These are phyloP conservation scores for Diospyros lotus DNA, from an alignment of 148 eudicot genomes.

Conservation along the genomic window DNA sequence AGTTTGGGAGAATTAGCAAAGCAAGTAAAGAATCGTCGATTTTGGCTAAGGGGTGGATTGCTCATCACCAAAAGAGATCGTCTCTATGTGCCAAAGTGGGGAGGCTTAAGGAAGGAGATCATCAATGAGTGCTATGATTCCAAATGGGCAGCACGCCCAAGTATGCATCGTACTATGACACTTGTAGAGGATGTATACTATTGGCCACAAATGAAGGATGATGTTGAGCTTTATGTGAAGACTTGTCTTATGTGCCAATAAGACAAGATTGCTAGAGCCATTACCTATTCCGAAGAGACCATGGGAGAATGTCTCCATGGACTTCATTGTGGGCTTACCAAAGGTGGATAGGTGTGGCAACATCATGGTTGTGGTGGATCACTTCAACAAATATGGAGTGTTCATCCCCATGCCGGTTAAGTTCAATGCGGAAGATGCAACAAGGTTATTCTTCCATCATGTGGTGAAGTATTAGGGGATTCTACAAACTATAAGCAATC, in stretches of 20 bases:
- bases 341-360: not conserved
- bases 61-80: not conserved
- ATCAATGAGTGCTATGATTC: not conserved
- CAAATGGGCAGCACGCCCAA: no score
- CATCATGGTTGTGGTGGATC: not conserved
- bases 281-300: not conserved
- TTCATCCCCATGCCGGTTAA: not conserved
- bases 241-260: conserved; percentile 7
- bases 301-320: not conserved
- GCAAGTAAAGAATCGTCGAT: not conserved
- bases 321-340: not conserved
- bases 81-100: not conserved
- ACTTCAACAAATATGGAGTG: not conserved
- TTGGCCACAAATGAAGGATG: not conserved
- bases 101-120: not conserved
- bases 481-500: not conserved
- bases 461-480: not conserved
- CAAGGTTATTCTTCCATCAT: not conserved
- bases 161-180: not conserved
- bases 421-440: not conserved
- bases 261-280: not conserved
- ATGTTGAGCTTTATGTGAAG: not conserved
- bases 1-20: not conserved
- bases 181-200: not conserved
- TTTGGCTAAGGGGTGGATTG: not conserved